Evolutionary conservation across 352 stramenopile genomes (phyloP).

Genomic region (Phytopythium oedochilum): DNA sequence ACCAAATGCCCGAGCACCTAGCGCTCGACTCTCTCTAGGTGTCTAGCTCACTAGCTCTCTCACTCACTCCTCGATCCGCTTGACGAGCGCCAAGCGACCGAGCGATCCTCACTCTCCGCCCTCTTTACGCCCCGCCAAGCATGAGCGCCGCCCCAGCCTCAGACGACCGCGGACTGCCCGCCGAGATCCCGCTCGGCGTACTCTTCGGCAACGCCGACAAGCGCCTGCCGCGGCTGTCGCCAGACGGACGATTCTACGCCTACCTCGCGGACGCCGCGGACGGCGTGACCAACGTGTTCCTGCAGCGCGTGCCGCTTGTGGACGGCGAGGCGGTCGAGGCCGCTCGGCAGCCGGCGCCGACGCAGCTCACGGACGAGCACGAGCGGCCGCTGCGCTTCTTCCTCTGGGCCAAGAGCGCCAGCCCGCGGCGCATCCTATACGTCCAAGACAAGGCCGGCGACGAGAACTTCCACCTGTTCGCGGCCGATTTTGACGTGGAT

Average conservation of each 20-base stretch:
- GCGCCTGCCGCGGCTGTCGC: constrained; percentile 34
- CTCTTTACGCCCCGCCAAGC: no score
- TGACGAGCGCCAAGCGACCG: not conserved
- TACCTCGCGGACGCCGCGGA: constrained; percentile 32
- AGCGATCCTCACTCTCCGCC: no score
- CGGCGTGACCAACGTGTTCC: constrained; percentile 45
- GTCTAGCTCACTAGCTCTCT: not conserved
- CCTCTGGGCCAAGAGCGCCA: constrained; percentile 26
- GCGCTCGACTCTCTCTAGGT: no score
- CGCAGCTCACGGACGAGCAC: constrained; percentile 35
- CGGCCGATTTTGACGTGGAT: constrained; percentile 31
- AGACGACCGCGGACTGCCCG: constrained; percentile 9
- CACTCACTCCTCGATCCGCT: not conserved
- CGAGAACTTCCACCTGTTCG: constrained; percentile 43
- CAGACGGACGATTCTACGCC: constrained; percentile 39
- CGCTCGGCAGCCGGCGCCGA: constrained; percentile 6
- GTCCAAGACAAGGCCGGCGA: constrained; percentile 37
- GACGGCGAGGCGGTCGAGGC: constrained; percentile 23
- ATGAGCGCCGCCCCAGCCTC: not conserved
- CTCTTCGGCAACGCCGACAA: constrained; percentile 48
- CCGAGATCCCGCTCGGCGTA: constrained; percentile 36
- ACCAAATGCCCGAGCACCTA: no score
- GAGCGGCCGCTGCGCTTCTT: constrained; percentile 36
- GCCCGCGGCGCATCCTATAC: constrained; percentile 26
- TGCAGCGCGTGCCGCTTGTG: constrained; percentile 26